phyloP scores from a whole-genome alignment of 2,329 filamentous ascomycete species.

The Apiospora kogelbergensis region DNA sequence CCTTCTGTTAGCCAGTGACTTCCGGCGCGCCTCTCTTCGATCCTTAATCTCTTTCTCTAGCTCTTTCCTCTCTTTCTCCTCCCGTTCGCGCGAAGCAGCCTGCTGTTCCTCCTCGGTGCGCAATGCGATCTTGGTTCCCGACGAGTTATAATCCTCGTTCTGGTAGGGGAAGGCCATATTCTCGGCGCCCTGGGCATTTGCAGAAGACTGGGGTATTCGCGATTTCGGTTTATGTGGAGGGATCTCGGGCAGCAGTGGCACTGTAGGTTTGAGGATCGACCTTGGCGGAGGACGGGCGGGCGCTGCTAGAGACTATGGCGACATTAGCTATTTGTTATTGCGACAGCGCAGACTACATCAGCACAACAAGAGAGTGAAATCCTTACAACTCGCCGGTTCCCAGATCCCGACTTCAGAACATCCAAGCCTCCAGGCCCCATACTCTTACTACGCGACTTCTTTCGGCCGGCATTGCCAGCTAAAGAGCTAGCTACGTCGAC shows the following conservation, averaged over 20 bases:
- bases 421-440: constrained; percentile 90
- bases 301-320: constrained; percentile 52
- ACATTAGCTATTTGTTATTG: constrained; percentile 19
- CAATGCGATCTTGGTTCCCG: constrained; percentile 60
- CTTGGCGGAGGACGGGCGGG: constrained; percentile 51
- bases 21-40: constrained; percentile 82
- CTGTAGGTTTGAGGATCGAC: constrained; percentile 81
- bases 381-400: constrained; percentile 77
- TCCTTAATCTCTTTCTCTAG: constrained; percentile 64
- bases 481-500: constrained; percentile 59
- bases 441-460: constrained; percentile 90
- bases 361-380: neutral
- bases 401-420: constrained; percentile 71
- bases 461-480: constrained; percentile 47
- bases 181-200: constrained; percentile 38
- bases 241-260: constrained; percentile 65
- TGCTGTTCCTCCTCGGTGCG: constrained; percentile 71
- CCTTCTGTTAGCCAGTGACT: constrained; percentile 87
- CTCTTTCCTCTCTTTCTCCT: constrained; percentile 62
- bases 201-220: constrained; percentile 47
- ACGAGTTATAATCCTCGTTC: constrained; percentile 30
- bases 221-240: constrained; percentile 65
- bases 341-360: neutral
- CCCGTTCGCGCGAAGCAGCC: constrained; percentile 66
- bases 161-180: constrained; percentile 47